Base-by-base conservation (phyloP, 225 moss, liverwort and hornwort species). In the Pseudisothecium myosuroides region DNA sequence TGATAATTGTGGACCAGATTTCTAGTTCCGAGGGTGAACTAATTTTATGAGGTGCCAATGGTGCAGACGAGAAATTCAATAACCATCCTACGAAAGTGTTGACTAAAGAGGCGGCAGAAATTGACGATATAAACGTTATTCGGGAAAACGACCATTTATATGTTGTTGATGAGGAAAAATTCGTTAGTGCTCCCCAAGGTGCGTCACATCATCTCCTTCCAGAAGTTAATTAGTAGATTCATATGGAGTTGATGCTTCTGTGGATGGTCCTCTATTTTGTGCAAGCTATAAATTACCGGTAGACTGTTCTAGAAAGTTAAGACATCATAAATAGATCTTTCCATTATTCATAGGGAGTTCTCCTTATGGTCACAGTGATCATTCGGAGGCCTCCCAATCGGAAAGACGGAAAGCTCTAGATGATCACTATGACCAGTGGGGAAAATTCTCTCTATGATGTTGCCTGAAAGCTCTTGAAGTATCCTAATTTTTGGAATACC, bases 111-210 rank as follows among this genome's bases (percentile, higher is more conserved):
- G 96, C 96, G 74, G 96, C 98, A 37, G 95, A 97, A 86, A 93
- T 98, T 56, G 97, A 96, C 84, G 96, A 97, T 77, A 88, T 96
- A 21, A 72, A 71, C 37, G 91, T 91, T 45, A 93, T 98, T 65
- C 92, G 94, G 86, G 97, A 98, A 81, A 94, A 93, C 76, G 98
- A 98, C 81, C 96, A 95, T 83, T 92, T 98, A 32, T 96, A 93
- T 85, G 64, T 96, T 56, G 89, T 94, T 81, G 92, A 95, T 50
- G 96, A 96, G 52, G 90, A 93, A 39, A 82, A 89, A n/a, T 68
- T 90, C 32, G 86, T 87, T 55, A 82, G 76, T 85, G 87, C 90
- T 85, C 91, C 88, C 80, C 82, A 93, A 93, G 94, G 94, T 94
- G 73, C 60, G 69, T 88, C 47, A 67, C 58, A 79, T 75, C 39